Conservation (phyloP, 371 early-diverging fungal species). For the Capniomyces stellatus region DNA sequence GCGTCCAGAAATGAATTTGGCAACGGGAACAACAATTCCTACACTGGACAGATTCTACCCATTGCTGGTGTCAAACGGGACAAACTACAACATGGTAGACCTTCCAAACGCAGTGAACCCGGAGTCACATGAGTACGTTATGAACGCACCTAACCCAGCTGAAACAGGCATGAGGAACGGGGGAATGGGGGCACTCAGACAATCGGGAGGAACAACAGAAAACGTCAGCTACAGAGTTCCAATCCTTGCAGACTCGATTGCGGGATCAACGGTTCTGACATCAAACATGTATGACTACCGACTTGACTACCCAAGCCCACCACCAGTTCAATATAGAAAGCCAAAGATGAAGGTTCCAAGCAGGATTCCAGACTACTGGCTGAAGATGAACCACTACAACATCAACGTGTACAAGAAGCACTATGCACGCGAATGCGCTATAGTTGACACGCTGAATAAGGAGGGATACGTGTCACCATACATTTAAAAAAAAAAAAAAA, state of each 20-base stretch:
- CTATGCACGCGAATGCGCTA: slow-evolving; percentile 6
- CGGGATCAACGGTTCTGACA: too few relatives aligned
- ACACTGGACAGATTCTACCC: slow-evolving; percentile 7
- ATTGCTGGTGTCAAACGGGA: neutral
- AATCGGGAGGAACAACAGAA: neutral
- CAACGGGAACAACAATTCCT: too few relatives aligned
- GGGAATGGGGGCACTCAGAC: neutral
- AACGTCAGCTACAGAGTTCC: neutral
- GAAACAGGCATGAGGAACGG: neutral
- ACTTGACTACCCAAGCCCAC: too few relatives aligned
- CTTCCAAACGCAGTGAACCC: neutral
- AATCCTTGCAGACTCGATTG: neutral
- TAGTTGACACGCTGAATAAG: slow-evolving; percentile 15
- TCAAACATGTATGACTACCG: too few relatives aligned
- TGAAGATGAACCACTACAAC: slow-evolving; percentile 12
- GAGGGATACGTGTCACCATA: slow-evolving; percentile 20
- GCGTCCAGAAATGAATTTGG: too few relatives aligned
- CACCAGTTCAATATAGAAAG: too few relatives aligned
- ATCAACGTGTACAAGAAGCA: slow-evolving; percentile 7
- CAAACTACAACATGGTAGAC: neutral
- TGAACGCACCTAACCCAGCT: neutral
- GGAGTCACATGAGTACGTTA: neutral
- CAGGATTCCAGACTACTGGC: slow-evolving; percentile 8
- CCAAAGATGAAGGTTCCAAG: slow-evolving; percentile 13
- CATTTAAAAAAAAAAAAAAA: too few relatives aligned